Evolutionary conservation across 192 early-diverging fungal genomes (phyloP), one percentile per base, ranked within the genome.

Genomic region (Backusella circina): DNA sequence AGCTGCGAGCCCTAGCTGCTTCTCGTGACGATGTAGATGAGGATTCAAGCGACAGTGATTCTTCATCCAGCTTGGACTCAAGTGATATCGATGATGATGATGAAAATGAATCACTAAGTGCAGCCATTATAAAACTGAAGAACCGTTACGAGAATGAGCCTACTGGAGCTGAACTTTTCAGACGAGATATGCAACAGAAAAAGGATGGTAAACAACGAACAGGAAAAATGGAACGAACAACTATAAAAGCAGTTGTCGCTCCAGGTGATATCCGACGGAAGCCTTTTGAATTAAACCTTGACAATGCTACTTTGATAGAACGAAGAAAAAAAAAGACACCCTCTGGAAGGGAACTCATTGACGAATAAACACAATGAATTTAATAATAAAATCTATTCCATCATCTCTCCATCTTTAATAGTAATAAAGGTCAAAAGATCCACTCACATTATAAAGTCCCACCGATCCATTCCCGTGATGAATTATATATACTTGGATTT

Each of bases 241-340:
- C 9, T 61, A 23, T 61, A 12, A 61, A 28, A 61, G 36, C 23
- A 35, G 16, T 32, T 41, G n/a, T 26, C 18, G 30, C 9, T 37
- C n/a, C 16, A 41, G 33, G 7, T 65, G 47, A 64, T 74, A 16
- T 57, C 57, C 21, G 26, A 13, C 41, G 44, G 16, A 54, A 54
- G 66, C 37, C 54, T 18, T 79, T 79, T 66, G 77, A 79, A 65
- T 61, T 79, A 36, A 75, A 79, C 5, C 74, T 79, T 32, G 77
- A 67, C 57, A 69, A 65, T 16, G 72, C 77, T 26, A 79, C 77
- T 23, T 64, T 79, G 47, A 36, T 79, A 16, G 77, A 79, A 70
- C 54, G 41, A 64, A 66, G 77, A 30, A 68, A 65, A 33, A 74
- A 78, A 36, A 36, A 72, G 1, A 47, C 38, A 3, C 54, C 54